Evolutionary conservation across 306 rosid species (phyloP), one percentile per base, ranked within the genome.

Genomic region (Arachis stenosperma): DNA sequence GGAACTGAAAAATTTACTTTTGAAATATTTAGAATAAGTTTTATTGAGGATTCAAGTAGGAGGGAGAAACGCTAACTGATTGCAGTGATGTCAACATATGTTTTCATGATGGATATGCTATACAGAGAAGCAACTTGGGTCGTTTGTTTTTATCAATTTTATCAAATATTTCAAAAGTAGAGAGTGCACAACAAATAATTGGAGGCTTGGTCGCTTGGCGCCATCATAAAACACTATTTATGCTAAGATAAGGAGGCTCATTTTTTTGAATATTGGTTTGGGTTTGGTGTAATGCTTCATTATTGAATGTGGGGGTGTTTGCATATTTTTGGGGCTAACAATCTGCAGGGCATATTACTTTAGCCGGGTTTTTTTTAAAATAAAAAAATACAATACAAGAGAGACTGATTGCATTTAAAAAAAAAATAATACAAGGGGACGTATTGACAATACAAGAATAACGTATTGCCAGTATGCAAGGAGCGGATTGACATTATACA

Each of bases 31-130:
- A 8, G 40, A 68, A 12, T 33, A 48, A 46, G 59, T 27, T 61
- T 58, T 66, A 69, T 46, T 30, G 14, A 10, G 12, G 54, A 47
- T 50, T 43, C 14, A 44, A 54, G 17, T 30, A 37, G 50, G 55
- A 58, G 42, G 42, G 30, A 29, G 55, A 69, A 41, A 63, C 63
- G 46, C 55, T 59, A 36, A 41, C 43, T 17, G 9, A 10, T 64
- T 46, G 44, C 40, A 67, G 36, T 67, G 62, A 52, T 69, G 58
- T 29, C 46, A 50, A 46, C 40, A 67, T 68, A 51, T 75, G 42
- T 30, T 30, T 77, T 60, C 85, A 93, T 97, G 98, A 71, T 94
- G 97, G 98, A 88, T 94, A 85, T 94, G 98, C 85, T 94, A 94
- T 88, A 97, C 97, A 2, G 96, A 94, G 89, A 94, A 94, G 79